Conservation (phyloP, 192 early-diverging fungal genomes). For the Backusella psychrophila region DNA sequence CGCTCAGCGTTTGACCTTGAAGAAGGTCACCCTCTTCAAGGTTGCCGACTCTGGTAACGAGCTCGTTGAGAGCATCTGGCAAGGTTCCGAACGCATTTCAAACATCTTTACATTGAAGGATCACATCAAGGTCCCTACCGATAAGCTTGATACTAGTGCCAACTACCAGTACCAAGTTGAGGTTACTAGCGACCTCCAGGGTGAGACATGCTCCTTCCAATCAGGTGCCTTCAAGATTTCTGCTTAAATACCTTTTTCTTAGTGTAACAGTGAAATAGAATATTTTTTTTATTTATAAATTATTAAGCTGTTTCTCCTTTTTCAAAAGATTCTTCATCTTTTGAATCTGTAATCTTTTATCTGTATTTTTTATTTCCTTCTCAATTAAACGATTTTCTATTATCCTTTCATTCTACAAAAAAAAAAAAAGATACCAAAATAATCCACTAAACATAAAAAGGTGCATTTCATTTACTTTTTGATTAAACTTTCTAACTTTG, state of each 20-base stretch:
- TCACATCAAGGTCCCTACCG: slow-evolving; percentile 11
- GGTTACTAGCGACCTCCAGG: slow-evolving; percentile 7
- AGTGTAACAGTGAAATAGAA: neutral
- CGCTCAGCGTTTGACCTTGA: slow-evolving; percentile 17
- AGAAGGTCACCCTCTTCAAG: slow-evolving; percentile 24
- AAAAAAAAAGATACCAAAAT: neutral
- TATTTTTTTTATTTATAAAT: slow-evolving; percentile 7
- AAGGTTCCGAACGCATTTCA: neutral
- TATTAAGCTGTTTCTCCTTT: neutral
- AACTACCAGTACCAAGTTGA: slow-evolving; percentile 11
- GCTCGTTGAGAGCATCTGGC: slow-evolving; percentile 16
- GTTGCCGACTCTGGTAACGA: neutral
- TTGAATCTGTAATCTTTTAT: neutral
- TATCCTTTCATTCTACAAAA: neutral
- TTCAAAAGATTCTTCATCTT: too few species aligned
- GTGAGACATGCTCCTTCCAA: slow-evolving; percentile 10
- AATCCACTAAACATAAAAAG: neutral
- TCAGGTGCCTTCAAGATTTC: slow-evolving; percentile 16
- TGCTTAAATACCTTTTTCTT: neutral
- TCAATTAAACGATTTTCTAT: neutral
- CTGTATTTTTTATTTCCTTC: neutral
- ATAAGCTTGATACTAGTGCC: slow-evolving; percentile 3
- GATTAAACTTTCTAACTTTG: neutral
- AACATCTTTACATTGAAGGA: slow-evolving; percentile 26
- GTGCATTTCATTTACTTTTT: neutral